A percentile compares a stretch with the other conserved stretches of the same genome.
These are phyloP conservation scores for Salmacisia buchloeana DNA, from an alignment of 1,284 basidiomycete genomes.

Conservation along the genomic window DNA sequence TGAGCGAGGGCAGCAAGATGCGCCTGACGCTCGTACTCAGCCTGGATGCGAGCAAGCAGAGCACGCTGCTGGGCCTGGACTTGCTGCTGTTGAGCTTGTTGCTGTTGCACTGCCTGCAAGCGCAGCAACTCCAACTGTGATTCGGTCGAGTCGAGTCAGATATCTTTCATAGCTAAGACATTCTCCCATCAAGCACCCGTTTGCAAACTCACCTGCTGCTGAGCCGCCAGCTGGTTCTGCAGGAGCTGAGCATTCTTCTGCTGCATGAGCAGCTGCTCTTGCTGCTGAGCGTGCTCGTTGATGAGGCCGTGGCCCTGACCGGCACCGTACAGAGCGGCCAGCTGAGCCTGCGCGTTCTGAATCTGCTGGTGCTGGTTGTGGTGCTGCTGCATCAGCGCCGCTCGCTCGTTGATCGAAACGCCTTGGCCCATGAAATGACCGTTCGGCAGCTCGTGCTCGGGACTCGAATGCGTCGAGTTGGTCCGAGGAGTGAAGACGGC, in stretches of 20 bases:
- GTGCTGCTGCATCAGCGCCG: slow-evolving; percentile 11
- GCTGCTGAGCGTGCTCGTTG: slow-evolving; percentile 17
- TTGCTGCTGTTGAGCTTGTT: slow-evolving; percentile 24
- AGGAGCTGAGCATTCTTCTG: slow-evolving; percentile 21
- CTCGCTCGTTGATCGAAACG: neutral
- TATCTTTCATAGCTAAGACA: too few species aligned
- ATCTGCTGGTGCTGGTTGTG: slow-evolving; percentile 16
- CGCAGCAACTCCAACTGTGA: slow-evolving; percentile 34
- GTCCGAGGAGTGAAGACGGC: slow-evolving; percentile 22
- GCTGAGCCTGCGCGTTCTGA: slow-evolving; percentile 24
- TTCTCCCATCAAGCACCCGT: slow-evolving; percentile 28
- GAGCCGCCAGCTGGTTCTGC: slow-evolving; percentile 24
- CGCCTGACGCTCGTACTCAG: slow-evolving; percentile 21
- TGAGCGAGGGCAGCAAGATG: slow-evolving; percentile 8
- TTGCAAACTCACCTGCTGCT: slow-evolving; percentile 25
- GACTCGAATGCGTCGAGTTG: neutral
- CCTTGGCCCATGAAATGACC: neutral
- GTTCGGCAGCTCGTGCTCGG: slow-evolving; percentile 11
- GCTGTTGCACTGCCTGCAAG: slow-evolving; percentile 32
- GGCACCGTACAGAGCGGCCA: slow-evolving; percentile 22
- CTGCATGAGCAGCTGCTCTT: slow-evolving; percentile 11
- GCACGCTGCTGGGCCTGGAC: slow-evolving; percentile 35
- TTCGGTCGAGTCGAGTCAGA: too few species aligned
- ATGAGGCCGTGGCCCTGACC: slow-evolving; percentile 11
- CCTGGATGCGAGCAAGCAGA: slow-evolving; percentile 36